Evolutionary conservation across 2,329 filamentous ascomycete genomes (phyloP).

Genomic region (Scedosporium minutisporum): DNA sequence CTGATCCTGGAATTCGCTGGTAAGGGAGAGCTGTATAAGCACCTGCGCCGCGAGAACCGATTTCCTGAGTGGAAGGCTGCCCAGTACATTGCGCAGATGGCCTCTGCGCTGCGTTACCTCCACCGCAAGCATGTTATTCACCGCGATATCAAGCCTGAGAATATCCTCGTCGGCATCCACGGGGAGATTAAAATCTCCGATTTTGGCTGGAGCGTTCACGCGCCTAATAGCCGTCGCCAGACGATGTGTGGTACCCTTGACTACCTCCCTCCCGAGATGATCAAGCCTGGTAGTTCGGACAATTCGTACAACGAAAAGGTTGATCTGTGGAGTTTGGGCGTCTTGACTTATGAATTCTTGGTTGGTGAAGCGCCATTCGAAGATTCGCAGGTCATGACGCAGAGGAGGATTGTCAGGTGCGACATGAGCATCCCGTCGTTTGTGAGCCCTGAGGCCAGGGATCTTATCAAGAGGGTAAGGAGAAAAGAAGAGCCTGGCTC

Average conservation of each 20-base stretch:
- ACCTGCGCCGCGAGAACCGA: constrained; percentile 64
- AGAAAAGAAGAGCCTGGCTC: background rate
- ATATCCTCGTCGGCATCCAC: constrained; percentile 91
- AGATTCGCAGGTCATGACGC: constrained; percentile 90
- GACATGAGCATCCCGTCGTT: constrained; percentile 91
- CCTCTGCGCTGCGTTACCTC: constrained; percentile 77
- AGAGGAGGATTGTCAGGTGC: constrained; percentile 73
- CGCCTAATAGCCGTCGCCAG: constrained; percentile 83
- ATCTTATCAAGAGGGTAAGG: constrained; percentile 81
- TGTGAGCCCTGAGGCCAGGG: constrained; percentile 80
- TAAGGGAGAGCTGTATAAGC: constrained; percentile 82
- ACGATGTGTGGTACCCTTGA: constrained; percentile 97
- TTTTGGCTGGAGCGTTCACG: constrained; percentile 97
- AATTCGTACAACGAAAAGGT: constrained; percentile 95
- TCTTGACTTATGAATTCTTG: constrained; percentile 91
- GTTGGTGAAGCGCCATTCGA: constrained; percentile 96
- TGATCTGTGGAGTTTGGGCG: constrained; percentile 90
- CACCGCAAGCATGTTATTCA: constrained; percentile 98
- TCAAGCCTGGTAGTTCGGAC: constrained; percentile 68
- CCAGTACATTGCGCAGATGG: constrained; percentile 84
- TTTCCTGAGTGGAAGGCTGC: constrained; percentile 83
- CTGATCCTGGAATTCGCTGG: constrained; percentile 80
- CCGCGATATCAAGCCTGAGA: constrained; percentile 94
- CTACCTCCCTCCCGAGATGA: constrained; percentile 97
- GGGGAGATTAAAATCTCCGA: constrained; percentile 98